A percentile compares a stretch with the other conserved stretches of the same genome.
These are phyloP conservation scores for Triticum urartu DNA, from an alignment of 176 grass and related monocot genomes.

Conservation along the genomic window DNA sequence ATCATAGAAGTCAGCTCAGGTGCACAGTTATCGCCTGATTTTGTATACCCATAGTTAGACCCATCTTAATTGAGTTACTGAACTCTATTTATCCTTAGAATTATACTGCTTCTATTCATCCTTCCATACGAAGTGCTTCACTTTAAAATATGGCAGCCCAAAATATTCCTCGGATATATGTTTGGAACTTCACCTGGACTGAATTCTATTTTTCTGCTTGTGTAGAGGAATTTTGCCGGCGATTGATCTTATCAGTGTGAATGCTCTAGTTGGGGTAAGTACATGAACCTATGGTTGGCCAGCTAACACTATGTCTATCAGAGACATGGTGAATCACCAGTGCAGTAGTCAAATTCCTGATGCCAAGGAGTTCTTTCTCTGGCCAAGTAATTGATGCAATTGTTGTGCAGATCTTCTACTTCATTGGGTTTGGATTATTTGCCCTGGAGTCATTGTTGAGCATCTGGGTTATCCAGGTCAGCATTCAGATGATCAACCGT, in stretches of 20 bases:
- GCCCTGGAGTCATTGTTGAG: conserved; percentile 85
- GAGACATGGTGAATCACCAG: background rate
- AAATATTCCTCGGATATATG: background rate
- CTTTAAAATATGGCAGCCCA: background rate
- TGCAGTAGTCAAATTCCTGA: background rate
- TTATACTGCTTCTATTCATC: background rate
- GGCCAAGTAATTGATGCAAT: conserved; percentile 18
- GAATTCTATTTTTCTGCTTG: conserved; percentile 1
- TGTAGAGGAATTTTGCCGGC: conserved; percentile 92
- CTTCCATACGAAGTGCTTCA: background rate
- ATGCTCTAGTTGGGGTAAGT: conserved; percentile 84
- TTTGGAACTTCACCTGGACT: background rate
- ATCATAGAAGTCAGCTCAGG: conserved; percentile 6
- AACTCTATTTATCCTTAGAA: background rate
- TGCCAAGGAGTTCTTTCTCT: background rate
- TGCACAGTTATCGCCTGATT: background rate
- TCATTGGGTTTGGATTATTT: conserved; percentile 93
- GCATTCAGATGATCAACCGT: background rate
- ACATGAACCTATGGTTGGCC: background rate
- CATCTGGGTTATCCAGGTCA: conserved; percentile 97
- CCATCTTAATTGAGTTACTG: background rate
- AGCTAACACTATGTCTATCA: background rate
- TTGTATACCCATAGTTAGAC: background rate
- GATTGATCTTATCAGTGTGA: conserved; percentile 68
- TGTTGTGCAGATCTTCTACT: conserved; percentile 82